phyloP scores from a whole-genome alignment of 2,329 filamentous ascomycete species.

The Capronia coronata region DNA sequence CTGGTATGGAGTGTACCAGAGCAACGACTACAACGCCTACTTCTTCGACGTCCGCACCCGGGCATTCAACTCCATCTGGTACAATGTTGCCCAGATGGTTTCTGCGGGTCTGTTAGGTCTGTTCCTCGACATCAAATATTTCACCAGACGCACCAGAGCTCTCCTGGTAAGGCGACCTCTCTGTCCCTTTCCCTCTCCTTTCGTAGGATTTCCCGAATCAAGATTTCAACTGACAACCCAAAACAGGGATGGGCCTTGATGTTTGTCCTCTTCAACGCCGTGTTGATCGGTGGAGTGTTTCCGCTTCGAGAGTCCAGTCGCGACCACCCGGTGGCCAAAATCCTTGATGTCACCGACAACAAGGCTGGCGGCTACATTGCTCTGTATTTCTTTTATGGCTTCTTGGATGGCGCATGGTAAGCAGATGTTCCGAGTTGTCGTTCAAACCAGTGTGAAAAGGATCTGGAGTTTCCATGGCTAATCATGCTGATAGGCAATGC shows the following conservation, averaged over 20 bases:
- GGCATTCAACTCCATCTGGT: conserved; percentile 65
- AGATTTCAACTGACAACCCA: too few species aligned
- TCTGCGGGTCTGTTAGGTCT: conserved; percentile 67
- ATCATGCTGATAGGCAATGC: background rate
- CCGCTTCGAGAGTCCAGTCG: conserved; percentile 1
- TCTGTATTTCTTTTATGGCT: conserved; percentile 64
- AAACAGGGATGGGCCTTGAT: conserved; percentile 68
- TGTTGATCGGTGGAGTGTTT: conserved; percentile 53
- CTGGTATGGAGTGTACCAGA: conserved; percentile 63
- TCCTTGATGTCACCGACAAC: conserved; percentile 3
- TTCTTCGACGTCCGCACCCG: conserved; percentile 67
- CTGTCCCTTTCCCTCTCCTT: background rate
- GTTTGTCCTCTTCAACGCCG: conserved; percentile 19
- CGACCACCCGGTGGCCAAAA: background rate
- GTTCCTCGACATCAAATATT: conserved; percentile 54
- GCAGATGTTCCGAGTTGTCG: too few species aligned
- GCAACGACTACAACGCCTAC: conserved; percentile 60
- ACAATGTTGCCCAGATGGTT: conserved; percentile 70
- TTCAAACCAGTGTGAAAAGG: conserved; percentile 4
- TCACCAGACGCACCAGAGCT: conserved; percentile 59
- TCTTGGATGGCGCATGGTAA: conserved; percentile 85
- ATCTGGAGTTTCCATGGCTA: too few species aligned
- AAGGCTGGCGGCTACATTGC: conserved; percentile 4
- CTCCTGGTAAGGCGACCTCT: conserved; percentile 40
- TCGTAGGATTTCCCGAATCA: background rate